These are phyloP conservation scores for Oryza australiensis DNA, from an alignment of 176 grass and related monocot species.

Conservation along the genomic window DNA sequence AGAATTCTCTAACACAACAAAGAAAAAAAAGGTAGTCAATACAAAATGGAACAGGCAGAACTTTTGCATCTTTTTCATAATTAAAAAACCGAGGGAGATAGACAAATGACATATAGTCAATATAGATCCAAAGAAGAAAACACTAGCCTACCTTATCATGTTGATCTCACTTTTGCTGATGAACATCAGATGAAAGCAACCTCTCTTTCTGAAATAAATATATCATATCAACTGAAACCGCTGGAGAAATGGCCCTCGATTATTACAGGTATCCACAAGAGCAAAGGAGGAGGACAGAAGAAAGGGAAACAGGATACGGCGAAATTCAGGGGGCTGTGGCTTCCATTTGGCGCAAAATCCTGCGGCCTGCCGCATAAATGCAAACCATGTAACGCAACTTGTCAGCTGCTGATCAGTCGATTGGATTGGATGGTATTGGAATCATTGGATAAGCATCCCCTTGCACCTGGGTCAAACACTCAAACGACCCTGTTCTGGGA, in stretches of 20 bases:
- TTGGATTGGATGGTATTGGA: not conserved
- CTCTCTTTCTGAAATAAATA: not conserved
- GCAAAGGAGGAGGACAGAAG: not conserved
- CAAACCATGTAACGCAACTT: not conserved
- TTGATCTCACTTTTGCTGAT: not conserved
- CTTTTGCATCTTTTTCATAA: not conserved
- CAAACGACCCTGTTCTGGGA: not conserved
- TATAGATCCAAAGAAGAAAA: not conserved
- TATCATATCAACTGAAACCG: too few relatives aligned
- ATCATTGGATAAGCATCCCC: slow-evolving; percentile 19
- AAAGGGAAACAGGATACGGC: not conserved
- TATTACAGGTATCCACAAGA: not conserved
- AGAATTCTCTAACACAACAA: not conserved
- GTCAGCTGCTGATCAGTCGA: not conserved
- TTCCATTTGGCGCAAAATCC: slow-evolving; percentile 10
- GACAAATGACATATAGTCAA: too few relatives aligned
- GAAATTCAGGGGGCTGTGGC: not conserved
- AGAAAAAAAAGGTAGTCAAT: not conserved
- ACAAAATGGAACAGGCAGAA: not conserved
- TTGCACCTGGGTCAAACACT: not conserved
- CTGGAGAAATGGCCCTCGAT: not conserved
- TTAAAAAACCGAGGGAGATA: not conserved
- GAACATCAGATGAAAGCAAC: not conserved
- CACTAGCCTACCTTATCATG: not conserved
- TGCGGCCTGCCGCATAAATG: not conserved